Evolutionary conservation across 108 stramenopile genomes (phyloP).

Genomic region (Discostella pseudostelligera): DNA sequence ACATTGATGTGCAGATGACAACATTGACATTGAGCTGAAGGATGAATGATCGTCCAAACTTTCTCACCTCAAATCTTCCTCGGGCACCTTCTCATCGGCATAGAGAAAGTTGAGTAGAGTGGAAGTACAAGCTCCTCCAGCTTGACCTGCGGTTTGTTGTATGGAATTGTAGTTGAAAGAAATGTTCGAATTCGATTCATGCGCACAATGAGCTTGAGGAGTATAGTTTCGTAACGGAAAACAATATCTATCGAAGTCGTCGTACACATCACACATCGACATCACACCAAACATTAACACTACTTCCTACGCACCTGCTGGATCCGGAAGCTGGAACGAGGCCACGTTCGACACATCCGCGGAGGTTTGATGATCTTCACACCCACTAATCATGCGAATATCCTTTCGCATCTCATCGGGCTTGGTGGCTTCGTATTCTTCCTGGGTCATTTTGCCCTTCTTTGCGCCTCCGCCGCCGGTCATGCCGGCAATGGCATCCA

Average conservation of each 20-base stretch:
- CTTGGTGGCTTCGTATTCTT: slow-evolving; percentile 24
- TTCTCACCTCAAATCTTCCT: slow-evolving; percentile 17
- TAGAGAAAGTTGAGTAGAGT: slow-evolving; percentile 67
- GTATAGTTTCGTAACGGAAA: background rate
- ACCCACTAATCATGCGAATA: slow-evolving; percentile 64
- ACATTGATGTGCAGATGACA: background rate
- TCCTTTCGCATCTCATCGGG: slow-evolving; percentile 45
- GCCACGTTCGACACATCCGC: slow-evolving; percentile 59
- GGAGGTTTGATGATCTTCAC: slow-evolving; percentile 55
- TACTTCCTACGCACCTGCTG: too few species aligned
- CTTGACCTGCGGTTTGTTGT: slow-evolving; percentile 24
- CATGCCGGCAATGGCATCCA: slow-evolving; percentile 1
- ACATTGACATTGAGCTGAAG: too few species aligned
- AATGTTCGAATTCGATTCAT: background rate
- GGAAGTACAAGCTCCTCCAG: slow-evolving; percentile 89
- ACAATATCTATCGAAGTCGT: too few species aligned
- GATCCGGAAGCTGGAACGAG: slow-evolving; percentile 80
- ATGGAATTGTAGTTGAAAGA: background rate
- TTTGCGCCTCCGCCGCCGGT: slow-evolving; percentile 4
- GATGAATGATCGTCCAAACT: too few species aligned
- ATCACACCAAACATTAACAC: background rate
- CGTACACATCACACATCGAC: too few species aligned
- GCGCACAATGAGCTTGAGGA: background rate
- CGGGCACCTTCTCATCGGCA: slow-evolving; percentile 35
- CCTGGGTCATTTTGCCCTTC: slow-evolving; percentile 7